Evolutionary conservation across 2,329 filamentous ascomycete genomes (phyloP).

Genomic region (Tympanopsis confertula): DNA sequence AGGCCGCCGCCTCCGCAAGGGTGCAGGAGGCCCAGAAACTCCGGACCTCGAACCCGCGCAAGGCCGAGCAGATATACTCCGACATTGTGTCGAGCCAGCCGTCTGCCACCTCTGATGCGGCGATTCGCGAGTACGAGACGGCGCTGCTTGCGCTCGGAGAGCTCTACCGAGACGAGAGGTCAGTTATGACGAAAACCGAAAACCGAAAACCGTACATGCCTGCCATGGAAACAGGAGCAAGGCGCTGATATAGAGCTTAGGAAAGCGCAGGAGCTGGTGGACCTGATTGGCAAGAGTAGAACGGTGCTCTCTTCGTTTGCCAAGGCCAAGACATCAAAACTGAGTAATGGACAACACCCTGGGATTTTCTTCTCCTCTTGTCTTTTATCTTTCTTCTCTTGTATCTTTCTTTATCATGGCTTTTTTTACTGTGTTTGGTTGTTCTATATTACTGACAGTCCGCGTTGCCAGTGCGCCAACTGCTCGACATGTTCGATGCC

Average conservation of each 20-base stretch:
- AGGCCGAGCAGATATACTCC: conserved; percentile 81
- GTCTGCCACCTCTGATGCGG: conserved; percentile 69
- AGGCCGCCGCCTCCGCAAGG: conserved; percentile 30
- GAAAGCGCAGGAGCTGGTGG: conserved; percentile 73
- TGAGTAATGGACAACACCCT: conserved; percentile 48
- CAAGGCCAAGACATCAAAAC: conserved; percentile 96
- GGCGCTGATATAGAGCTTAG: too few species aligned
- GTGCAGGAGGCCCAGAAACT: conserved; percentile 84
- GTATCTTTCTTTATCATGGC: neutral
- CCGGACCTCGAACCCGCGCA: conserved; percentile 65
- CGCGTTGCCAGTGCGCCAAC: conserved; percentile 66
- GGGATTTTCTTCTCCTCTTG: neutral
- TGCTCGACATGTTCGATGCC: conserved; percentile 86
- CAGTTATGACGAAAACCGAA: conserved; percentile 25
- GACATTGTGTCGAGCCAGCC: conserved; percentile 79
- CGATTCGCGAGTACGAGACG: conserved; percentile 81
- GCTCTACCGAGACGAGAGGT: conserved; percentile 83
- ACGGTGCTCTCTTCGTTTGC: conserved; percentile 90
- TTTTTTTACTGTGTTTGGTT: neutral
- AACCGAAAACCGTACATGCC: conserved; percentile 3
- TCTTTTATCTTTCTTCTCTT: neutral
- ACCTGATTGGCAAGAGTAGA: conserved; percentile 80
- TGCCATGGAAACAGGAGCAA: conserved; percentile 6
- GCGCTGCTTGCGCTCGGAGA: conserved; percentile 81
- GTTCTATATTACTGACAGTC: conserved; percentile 3